Conservation (phyloP, 805 yeast species). For the Suhomyces kilbournensis region DNA sequence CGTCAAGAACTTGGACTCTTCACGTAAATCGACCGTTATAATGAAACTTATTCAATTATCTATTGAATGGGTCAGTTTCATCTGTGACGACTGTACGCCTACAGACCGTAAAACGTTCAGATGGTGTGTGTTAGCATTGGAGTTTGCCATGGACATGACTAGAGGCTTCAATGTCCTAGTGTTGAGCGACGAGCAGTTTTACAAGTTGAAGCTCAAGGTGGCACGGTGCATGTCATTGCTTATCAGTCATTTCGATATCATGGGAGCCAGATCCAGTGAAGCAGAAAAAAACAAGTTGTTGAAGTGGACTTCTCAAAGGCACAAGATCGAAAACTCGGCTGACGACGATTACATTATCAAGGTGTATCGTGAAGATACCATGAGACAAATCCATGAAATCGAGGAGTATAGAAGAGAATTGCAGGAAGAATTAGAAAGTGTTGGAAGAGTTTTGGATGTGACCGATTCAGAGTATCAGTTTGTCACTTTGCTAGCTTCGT, state of each 20-base stretch:
- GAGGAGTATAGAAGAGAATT: constrained; percentile 53
- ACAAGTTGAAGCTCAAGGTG: constrained; percentile 69
- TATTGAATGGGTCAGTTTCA: constrained; percentile 87
- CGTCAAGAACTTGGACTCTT: constrained; percentile 58
- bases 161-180: constrained; percentile 85
- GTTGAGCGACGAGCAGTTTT: constrained; percentile 72
- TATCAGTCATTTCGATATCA: constrained; percentile 94
- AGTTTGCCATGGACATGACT: constrained; percentile 93
- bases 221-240: constrained; percentile 92
- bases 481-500: constrained; percentile 80
- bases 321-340: constrained; percentile 46
- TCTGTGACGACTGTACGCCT: constrained; percentile 92
- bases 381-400: constrained; percentile 60
- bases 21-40: constrained; percentile 65
- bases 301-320: constrained; percentile 52
- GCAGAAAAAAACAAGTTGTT: constrained; percentile 53
- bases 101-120: constrained; percentile 87
- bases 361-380: constrained; percentile 63
- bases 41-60: constrained; percentile 70
- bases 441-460: constrained; percentile 88
- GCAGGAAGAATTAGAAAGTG: constrained; percentile 44
- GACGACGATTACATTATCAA: constrained; percentile 39
- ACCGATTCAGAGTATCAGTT: constrained; percentile 84
- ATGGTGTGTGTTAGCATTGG: constrained; percentile 95
- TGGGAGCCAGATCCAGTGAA: constrained; percentile 93